A percentile compares a stretch with the other conserved stretches of the same genome.
Conservation (phyloP, 208 protist genomes). For the Trichomonas vaginalis region DNA sequence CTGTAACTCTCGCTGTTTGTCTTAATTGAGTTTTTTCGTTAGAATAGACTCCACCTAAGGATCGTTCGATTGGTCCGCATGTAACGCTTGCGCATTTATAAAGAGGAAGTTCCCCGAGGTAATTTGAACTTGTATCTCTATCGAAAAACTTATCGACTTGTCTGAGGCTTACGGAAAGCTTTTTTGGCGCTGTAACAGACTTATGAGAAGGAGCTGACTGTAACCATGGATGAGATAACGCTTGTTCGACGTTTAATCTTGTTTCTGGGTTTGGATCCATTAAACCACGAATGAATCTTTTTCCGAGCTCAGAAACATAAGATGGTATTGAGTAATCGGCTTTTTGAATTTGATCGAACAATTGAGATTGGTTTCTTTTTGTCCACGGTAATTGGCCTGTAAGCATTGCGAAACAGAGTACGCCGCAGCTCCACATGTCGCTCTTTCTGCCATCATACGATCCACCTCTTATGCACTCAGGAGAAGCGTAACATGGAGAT, state of each 20-base stretch:
- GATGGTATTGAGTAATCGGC: not conserved
- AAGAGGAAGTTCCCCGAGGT: not conserved
- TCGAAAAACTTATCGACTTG: not conserved
- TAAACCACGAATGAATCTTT: not conserved
- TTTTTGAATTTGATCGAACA: constrained; percentile 1
- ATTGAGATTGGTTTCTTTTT: not conserved
- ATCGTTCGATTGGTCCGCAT: not conserved
- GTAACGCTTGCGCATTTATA: not conserved
- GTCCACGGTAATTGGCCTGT: not conserved
- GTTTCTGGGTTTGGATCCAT: not conserved
- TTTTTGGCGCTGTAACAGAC: not conserved
- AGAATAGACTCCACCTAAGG: not conserved
- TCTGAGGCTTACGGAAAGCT: not conserved
- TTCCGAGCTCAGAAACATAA: not conserved
- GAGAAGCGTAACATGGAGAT: not conserved
- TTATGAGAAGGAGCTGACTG: not conserved
- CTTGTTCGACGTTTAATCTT: not conserved
- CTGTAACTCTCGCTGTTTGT: not conserved
- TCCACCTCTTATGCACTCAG: not conserved
- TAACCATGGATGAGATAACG: not conserved
- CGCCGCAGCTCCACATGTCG: constrained; percentile 2
- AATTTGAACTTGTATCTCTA: not conserved
- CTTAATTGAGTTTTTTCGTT: not conserved
- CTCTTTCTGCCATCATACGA: not conserved
- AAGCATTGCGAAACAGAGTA: not conserved